Evolutionary conservation across 225 moss, liverwort and hornwort species (phyloP), one percentile per base, ranked within the genome.

Genomic region (Straminergon stramineum): DNA sequence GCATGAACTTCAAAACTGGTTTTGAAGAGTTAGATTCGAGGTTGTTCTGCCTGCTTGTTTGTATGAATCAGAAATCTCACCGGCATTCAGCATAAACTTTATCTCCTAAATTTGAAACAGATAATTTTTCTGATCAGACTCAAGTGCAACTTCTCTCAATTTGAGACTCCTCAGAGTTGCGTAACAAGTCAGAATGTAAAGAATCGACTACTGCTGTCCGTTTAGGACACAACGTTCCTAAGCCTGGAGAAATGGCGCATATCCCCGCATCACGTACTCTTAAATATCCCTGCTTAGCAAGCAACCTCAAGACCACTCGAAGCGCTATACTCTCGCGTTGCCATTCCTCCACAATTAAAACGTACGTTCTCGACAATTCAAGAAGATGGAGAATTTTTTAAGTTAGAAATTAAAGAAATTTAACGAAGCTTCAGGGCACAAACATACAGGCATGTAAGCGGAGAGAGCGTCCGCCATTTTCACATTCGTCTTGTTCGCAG

Each of bases 381-480:
- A 75, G 58, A 39, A 75, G 32, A 55, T 31, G 62, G 20, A 13
- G 23, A 30, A 37, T 0, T 26, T 24, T 75, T 1, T 2, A 15
- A 61, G 35, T 24, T 41, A 8, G 14, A 63, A 64, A 45, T 39
- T 37, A 37, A 17, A 7, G 51, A 23, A 37, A 52, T 27, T 26
- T 24, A 8, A 35, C 13, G 60, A 69, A 43, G 32, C 28, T 41
- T 17, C 67, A 30, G 55, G 31, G 32, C n/a, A 23, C 31, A 48
- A 63, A 87, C 89, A 78, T 87, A 94, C 92, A 85, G 85, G 90
- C 10, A 89, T 78, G 20, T 53, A 76, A 7, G 91, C 90, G 63
- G 89, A 80, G 70, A 94, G 94, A 35, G 92, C 92, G 51, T 94
- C 94, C 85, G 91, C 94, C 94, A 93, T 94, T 62, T 87, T 90